Evolutionary conservation across 2,329 filamentous ascomycete species (phyloP), one percentile per base, ranked within the genome.

Genomic region (Apiospora kogelbergensis): DNA sequence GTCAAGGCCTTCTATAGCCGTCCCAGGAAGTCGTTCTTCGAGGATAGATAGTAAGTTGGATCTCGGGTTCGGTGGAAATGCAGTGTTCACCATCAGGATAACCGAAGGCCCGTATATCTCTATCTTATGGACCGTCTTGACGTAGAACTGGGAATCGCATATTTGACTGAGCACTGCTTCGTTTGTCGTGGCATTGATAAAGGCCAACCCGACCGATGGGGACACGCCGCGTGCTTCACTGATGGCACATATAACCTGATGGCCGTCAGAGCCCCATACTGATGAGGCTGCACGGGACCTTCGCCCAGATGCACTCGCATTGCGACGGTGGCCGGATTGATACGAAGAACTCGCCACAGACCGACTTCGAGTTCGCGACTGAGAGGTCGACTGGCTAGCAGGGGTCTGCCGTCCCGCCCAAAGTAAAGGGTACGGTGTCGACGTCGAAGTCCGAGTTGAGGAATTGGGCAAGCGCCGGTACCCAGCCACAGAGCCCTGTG

Each of bases 101-200:
- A 91, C 89, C 1, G 91, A 92, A 0, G 95, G 95, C 30, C 91
- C 88, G 74, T 93, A 92, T 30, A 97, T 89, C 67, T 89, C 88
- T 42, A 98, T 86, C 78, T 98, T 97, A 79, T 97, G 93, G 40
- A 97, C 84, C 0, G 94, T 97, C 76, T 91, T 91, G 69, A 94
- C 90, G 77, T 97, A 98, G 42, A 94, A 97, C 78, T 97, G 94
- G 68, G 91, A 97, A 79, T 98, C 95, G 76, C 92, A 94, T 72
- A 98, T 95, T 76, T 98, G 94, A 76, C 93, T 97, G 46, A 98
- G 85, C 37, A 94, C 89, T 20, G 90, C 93, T 80, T 97, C 94
- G 46, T 92, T 93, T 2, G 93, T 95, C 53, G 93, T 91, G 3
- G 97, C 84, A 76, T 98, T 97, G 76, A 98, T 85, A 76, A 98